phyloP scores from a whole-genome alignment of 352 stramenopile species.

The Saprolegnia parasitica region DNA sequence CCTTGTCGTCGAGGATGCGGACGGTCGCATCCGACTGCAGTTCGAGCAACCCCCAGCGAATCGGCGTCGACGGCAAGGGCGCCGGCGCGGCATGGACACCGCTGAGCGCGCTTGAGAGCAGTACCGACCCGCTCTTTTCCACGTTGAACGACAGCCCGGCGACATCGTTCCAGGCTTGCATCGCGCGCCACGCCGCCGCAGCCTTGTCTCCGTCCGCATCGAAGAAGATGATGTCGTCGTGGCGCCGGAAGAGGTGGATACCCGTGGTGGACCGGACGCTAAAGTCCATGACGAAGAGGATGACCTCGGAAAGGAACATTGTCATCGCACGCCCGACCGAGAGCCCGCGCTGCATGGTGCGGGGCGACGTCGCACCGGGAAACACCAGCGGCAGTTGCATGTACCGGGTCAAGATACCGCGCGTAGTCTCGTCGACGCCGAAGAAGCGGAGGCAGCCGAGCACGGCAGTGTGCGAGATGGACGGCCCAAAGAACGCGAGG shows the following conservation, averaged over 20 bases:
- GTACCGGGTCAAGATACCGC: slow-evolving; percentile 38
- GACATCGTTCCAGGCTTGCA: slow-evolving; percentile 30
- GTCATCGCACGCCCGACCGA: slow-evolving; percentile 39
- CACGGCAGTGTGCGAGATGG: slow-evolving; percentile 40
- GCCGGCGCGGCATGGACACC: slow-evolving; percentile 28
- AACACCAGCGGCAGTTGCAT: slow-evolving; percentile 42
- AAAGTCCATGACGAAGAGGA: slow-evolving; percentile 51
- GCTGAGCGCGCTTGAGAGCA: slow-evolving; percentile 27
- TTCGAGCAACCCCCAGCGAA: slow-evolving; percentile 45
- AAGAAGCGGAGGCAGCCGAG: slow-evolving; percentile 40
- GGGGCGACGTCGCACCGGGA: slow-evolving; percentile 33
- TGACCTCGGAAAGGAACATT: slow-evolving; percentile 39
- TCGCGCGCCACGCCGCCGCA: slow-evolving; percentile 38
- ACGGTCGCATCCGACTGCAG: slow-evolving; percentile 41
- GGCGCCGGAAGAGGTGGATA: slow-evolving; percentile 41
- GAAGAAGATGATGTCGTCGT: slow-evolving; percentile 54
- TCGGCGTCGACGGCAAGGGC: slow-evolving; percentile 35
- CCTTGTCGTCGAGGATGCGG: slow-evolving; percentile 36
- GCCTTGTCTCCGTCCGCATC: slow-evolving; percentile 35
- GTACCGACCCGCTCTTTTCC: slow-evolving; percentile 42
- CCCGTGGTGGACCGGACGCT: slow-evolving; percentile 34
- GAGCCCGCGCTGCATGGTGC: slow-evolving; percentile 38
- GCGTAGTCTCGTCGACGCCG: slow-evolving; percentile 37
- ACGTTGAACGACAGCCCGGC: slow-evolving; percentile 40
- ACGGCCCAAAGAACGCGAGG: slow-evolving; percentile 48